phyloP scores from a whole-genome alignment of 140 eudicot genomes.

The Cichorium intybus region DNA sequence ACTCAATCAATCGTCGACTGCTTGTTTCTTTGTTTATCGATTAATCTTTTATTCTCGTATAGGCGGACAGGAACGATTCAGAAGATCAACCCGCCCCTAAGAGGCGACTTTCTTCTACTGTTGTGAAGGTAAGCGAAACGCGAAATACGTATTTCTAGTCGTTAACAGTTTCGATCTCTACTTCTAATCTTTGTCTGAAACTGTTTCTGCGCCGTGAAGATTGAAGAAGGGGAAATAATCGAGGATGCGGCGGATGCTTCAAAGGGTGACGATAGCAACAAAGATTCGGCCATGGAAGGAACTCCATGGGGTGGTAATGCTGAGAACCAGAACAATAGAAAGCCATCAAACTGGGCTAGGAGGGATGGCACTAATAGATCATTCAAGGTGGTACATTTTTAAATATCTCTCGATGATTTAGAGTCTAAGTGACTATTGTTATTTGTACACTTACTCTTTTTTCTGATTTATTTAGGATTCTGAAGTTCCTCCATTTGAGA shows the following conservation, averaged over 20 bases:
- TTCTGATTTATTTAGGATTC: conserved; percentile 53
- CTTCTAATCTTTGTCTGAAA: background rate
- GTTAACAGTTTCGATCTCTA: background rate
- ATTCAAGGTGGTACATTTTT: conserved; percentile 41
- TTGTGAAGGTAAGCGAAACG: conserved; percentile 63
- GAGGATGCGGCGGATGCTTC: conserved; percentile 50
- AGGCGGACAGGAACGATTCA: conserved; percentile 77
- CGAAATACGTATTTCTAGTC: background rate
- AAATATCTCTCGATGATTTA: background rate
- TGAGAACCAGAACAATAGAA: conserved; percentile 39
- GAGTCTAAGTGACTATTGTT: background rate
- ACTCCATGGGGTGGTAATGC: conserved; percentile 26
- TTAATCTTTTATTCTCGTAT: conserved; percentile 9
- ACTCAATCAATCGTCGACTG: background rate
- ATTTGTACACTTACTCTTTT: background rate
- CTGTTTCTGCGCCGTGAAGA: conserved; percentile 35
- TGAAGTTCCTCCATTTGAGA: conserved; percentile 61
- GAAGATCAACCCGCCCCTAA: conserved; percentile 88
- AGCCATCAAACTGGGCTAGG: conserved; percentile 48
- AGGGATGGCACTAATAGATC: conserved; percentile 62
- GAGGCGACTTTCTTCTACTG: conserved; percentile 87
- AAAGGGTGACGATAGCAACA: conserved; percentile 33
- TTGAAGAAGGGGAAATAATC: conserved; percentile 73
- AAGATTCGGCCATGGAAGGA: conserved; percentile 33
- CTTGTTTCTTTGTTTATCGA: background rate